Evolutionary conservation across 1,284 basidiomycete species (phyloP).

Genomic region (Kwoniella shivajii): DNA sequence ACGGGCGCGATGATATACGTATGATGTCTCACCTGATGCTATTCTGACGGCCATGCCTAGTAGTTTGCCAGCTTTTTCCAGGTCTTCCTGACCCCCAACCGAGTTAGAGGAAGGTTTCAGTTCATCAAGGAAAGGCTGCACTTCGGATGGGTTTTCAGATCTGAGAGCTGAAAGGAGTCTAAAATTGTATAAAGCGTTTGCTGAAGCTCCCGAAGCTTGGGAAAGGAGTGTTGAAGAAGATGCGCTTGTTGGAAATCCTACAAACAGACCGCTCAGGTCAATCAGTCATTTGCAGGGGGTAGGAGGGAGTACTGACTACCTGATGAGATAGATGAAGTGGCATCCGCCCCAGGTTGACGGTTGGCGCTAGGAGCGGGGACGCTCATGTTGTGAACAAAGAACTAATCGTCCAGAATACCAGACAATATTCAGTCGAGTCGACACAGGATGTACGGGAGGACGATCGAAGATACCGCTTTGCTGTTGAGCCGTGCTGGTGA

Average conservation of each 20-base stretch:
- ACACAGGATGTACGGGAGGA: no score
- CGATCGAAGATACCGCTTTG: no score
- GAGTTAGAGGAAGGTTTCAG: constrained; percentile 55
- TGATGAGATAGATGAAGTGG: not conserved
- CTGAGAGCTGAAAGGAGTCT: constrained; percentile 77
- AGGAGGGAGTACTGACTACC: not conserved
- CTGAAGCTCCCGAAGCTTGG: constrained; percentile 8
- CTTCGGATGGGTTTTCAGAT: constrained; percentile 70
- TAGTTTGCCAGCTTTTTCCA: constrained; percentile 63
- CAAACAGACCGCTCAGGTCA: not conserved
- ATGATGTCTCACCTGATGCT: constrained; percentile 63
- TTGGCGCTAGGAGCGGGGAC: constrained; percentile 6
- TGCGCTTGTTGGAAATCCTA: constrained; percentile 14
- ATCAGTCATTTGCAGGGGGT: not conserved
- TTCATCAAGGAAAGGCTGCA: constrained; percentile 81
- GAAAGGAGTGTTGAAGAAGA: constrained; percentile 18
- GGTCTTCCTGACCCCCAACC: constrained; percentile 59
- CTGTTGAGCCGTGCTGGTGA: no score
- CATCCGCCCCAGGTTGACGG: not conserved
- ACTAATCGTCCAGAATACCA: not conserved
- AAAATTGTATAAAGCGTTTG: constrained; percentile 70
- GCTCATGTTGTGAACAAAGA: constrained; percentile 3
- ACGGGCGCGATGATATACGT: no score
- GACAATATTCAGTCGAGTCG: not conserved
- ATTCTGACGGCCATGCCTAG: constrained; percentile 85